A percentile compares a stretch with the other conserved stretches of the same genome.
These are phyloP conservation scores for Ustilago esculenta DNA, from an alignment of 1,284 basidiomycete genomes.

Conservation along the genomic window DNA sequence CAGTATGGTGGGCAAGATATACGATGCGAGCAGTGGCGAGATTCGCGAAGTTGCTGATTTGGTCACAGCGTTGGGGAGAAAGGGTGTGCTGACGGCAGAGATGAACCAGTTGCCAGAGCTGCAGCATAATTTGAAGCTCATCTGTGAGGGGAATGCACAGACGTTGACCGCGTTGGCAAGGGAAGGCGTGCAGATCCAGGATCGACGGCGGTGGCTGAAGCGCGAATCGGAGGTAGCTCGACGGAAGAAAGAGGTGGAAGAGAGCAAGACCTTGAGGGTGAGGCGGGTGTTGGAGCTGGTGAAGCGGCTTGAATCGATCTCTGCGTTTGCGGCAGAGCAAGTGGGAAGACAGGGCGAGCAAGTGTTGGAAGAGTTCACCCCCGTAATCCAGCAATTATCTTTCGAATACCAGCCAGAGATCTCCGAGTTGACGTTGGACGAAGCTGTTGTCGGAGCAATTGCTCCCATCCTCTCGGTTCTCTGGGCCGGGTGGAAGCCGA, in stretches of 20 bases:
- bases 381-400: conserved; percentile 21
- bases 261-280: conserved; percentile 62
- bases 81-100: conserved; percentile 18
- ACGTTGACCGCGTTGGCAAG: conserved; percentile 86
- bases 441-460: conserved; percentile 89
- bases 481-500: conserved; percentile 77
- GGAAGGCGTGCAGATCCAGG: conserved; percentile 84
- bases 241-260: conserved; percentile 75
- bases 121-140: conserved; percentile 89
- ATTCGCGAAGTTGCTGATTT: conserved; percentile 51
- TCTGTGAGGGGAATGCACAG: conserved; percentile 80
- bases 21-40: conserved; percentile 58
- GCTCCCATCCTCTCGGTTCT: conserved; percentile 78
- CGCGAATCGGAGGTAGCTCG: conserved; percentile 74
- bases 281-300: conserved; percentile 41
- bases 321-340: neutral
- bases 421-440: conserved; percentile 71
- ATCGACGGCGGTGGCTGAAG: conserved; percentile 77
- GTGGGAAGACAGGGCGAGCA: conserved; percentile 1
- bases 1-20: conserved; percentile 43
- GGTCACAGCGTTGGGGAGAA: conserved; percentile 42
- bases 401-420: conserved; percentile 21
- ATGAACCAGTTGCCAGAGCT: conserved; percentile 80
- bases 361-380: conserved; percentile 26
- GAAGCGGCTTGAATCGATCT: conserved; percentile 27